phyloP scores from a whole-genome alignment of 305 asterid species.

The Fraxinus baroniana region DNA sequence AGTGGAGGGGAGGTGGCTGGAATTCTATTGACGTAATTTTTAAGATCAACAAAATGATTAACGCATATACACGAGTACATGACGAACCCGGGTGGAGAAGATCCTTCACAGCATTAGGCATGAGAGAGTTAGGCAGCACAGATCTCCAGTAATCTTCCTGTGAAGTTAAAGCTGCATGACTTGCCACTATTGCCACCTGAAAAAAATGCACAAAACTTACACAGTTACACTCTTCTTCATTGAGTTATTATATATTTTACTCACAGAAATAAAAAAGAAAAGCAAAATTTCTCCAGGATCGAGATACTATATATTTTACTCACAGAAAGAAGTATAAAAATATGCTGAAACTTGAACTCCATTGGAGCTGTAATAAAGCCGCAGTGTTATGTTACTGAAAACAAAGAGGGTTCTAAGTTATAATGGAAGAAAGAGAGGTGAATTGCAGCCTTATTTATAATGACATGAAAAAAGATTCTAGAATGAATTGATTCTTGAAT shows the following conservation, averaged over 20 bases:
- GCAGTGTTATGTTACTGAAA: not conserved
- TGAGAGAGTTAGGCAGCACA: conserved; percentile 61
- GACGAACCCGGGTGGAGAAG: conserved; percentile 18
- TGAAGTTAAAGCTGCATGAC: conserved; percentile 60
- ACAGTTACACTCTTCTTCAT: not conserved
- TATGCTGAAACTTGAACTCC: conserved; percentile 48
- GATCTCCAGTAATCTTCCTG: conserved; percentile 63
- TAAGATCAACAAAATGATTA: too few relatives aligned
- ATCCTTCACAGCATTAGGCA: conserved; percentile 56
- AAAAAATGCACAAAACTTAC: not conserved
- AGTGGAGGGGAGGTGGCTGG: too few relatives aligned
- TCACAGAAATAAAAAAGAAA: not conserved
- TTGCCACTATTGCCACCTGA: conserved; percentile 59
- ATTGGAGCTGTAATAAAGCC: conserved; percentile 19
- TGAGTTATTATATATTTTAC: too few relatives aligned
- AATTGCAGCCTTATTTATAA: conserved; percentile 25
- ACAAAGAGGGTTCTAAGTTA: not conserved
- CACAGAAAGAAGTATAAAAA: conserved; percentile 55
- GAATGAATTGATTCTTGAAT: not conserved
- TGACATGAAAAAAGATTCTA: conserved; percentile 22
- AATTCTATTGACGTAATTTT: too few relatives aligned
- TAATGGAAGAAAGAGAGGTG: conserved; percentile 12
- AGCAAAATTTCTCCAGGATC: not conserved
- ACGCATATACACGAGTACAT: not conserved
- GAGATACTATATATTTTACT: not conserved